Percentiles rank a stretch among this genome's conserved stretches.
These are phyloP conservation scores for Diaporthe batatas DNA, from an alignment of 2,329 filamentous ascomycete species.

Conservation along the genomic window DNA sequence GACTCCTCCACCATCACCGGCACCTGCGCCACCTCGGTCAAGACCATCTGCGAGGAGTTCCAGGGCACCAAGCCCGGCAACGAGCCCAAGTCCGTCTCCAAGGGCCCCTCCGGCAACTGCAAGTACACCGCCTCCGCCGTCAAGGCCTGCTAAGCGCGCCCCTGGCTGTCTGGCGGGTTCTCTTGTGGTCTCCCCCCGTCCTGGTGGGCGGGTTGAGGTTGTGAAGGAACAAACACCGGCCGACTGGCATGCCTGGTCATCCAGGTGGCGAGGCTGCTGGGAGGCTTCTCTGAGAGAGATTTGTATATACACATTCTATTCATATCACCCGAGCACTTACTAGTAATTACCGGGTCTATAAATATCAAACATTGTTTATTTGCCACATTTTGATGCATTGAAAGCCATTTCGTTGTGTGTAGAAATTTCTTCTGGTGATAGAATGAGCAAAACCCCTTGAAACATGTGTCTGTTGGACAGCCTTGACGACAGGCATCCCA, in stretches of 20 bases:
- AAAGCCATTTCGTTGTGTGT: not conserved
- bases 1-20: slow-evolving; percentile 48
- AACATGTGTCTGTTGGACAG: not conserved
- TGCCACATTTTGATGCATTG: not conserved
- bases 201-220: not conserved
- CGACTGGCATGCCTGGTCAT: not conserved
- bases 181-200: no score
- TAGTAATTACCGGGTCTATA: slow-evolving; percentile 9
- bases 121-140: slow-evolving; percentile 24
- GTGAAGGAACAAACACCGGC: not conserved
- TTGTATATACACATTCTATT: slow-evolving; percentile 29
- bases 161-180: not conserved
- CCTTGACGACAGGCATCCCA: no score
- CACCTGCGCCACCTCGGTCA: slow-evolving; percentile 40
- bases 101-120: slow-evolving; percentile 38
- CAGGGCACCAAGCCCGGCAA: slow-evolving; percentile 41
- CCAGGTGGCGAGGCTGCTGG: not conserved
- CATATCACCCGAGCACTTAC: not conserved
- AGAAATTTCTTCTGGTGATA: not conserved
- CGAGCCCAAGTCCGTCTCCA: slow-evolving; percentile 41
- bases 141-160: slow-evolving; percentile 6
- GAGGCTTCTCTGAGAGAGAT: slow-evolving; percentile 19
- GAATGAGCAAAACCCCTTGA: no score
- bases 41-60: slow-evolving; percentile 42
- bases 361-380: slow-evolving; percentile 32